A percentile compares a stretch with the other conserved stretches of the same genome.
phyloP scores from a whole-genome alignment of 371 early-diverging fungal species.

The Entomophthora muscae region DNA sequence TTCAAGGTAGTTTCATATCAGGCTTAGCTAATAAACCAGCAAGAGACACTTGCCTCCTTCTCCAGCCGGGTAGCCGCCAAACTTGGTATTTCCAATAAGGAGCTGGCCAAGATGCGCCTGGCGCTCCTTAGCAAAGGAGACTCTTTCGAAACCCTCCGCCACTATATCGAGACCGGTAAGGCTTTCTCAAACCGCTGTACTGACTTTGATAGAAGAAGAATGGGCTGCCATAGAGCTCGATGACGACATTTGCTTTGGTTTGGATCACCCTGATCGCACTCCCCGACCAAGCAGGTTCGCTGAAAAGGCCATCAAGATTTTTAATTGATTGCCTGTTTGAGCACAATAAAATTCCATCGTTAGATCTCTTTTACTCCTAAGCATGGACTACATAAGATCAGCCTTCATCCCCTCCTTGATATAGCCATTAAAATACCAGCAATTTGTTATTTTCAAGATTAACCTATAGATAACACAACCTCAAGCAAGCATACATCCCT shows the following conservation, averaged over 20 bases:
- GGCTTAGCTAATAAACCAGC: constrained; percentile 16
- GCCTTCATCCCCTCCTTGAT: no score
- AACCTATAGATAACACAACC: no score
- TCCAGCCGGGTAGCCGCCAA: constrained; percentile 49
- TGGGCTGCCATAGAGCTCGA: not conserved
- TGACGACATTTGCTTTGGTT: not conserved
- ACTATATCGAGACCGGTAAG: constrained; percentile 10
- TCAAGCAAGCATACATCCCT: no score
- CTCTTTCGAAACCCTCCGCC: constrained; percentile 10
- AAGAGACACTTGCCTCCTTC: constrained; percentile 44
- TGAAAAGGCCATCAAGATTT: constrained; percentile 12
- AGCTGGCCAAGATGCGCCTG: constrained; percentile 60
- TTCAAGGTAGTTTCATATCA: constrained; percentile 22
- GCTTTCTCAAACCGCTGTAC: not conserved
- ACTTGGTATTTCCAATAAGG: constrained; percentile 70
- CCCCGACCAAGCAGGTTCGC: constrained; percentile 1
- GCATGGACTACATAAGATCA: no score
- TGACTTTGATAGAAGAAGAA: constrained; percentile 3
- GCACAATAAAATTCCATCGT: not conserved
- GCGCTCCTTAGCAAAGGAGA: constrained; percentile 19
- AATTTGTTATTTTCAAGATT: no score
- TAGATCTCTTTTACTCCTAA: no score
- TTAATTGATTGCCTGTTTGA: constrained; percentile 8
- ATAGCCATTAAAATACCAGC: no score
- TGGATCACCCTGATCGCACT: constrained; percentile 8